Percentiles rank a stretch among this genome's conserved stretches.
phyloP scores from a whole-genome alignment of 371 early-diverging fungal species.

The Fennellomyces sp. region DNA sequence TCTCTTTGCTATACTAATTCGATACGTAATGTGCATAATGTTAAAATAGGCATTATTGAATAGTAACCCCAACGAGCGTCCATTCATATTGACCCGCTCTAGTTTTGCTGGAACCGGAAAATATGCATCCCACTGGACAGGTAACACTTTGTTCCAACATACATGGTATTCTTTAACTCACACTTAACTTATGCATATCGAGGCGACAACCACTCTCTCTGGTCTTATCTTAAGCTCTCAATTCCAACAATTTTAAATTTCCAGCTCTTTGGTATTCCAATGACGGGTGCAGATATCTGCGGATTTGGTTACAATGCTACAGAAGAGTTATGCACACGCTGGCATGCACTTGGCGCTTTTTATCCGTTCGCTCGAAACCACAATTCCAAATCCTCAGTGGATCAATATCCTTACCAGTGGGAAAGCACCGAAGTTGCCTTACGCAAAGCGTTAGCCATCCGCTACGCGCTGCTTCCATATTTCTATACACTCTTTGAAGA shows the following conservation, averaged over 20 bases:
- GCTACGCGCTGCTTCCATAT: constrained; percentile 70
- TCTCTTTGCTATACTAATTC: too few relatives aligned
- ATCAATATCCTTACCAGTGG: constrained; percentile 66
- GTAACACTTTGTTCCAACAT: too few relatives aligned
- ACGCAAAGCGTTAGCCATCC: constrained; percentile 51
- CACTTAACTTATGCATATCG: not conserved
- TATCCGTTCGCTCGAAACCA: constrained; percentile 81
- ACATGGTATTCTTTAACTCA: too few relatives aligned
- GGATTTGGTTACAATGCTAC: constrained; percentile 66
- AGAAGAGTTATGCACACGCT: constrained; percentile 65
- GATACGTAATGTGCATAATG: too few relatives aligned
- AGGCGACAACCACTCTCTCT: constrained; percentile 62
- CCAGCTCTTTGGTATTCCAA: constrained; percentile 69
- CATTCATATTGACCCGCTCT: constrained; percentile 73
- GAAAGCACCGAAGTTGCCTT: constrained; percentile 42
- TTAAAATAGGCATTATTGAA: not conserved
- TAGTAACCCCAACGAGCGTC: constrained; percentile 49
- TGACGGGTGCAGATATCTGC: constrained; percentile 73
- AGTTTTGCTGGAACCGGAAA: constrained; percentile 68
- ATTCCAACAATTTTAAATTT: constrained; percentile 64
- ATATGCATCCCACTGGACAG: too few relatives aligned
- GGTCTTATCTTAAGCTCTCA: constrained; percentile 57
- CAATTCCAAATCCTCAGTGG: constrained; percentile 21
- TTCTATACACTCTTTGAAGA: constrained; percentile 69
- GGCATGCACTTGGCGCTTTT: constrained; percentile 75